Evolutionary conservation across 139 green algal genomes (phyloP).

Genomic region (Volvox reticuliferus): DNA sequence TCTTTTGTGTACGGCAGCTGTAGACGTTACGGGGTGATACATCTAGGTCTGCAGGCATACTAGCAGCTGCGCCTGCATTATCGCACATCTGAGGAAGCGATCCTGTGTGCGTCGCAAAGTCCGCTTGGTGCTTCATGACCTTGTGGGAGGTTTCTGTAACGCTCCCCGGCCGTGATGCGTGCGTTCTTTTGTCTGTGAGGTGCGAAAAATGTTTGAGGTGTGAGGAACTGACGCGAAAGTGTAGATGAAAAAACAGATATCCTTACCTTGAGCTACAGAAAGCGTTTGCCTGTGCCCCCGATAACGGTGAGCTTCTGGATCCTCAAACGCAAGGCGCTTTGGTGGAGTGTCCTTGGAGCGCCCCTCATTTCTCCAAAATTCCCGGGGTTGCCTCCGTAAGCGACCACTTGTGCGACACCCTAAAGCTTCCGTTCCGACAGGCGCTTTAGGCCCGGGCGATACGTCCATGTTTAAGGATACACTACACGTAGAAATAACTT

Average conservation of each 20-base stretch:
- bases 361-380: constrained; percentile 12
- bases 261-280: neutral
- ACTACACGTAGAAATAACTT: neutral
- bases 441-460: neutral
- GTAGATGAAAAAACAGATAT: neutral
- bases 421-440: neutral
- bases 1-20: too few relatives aligned
- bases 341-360: neutral
- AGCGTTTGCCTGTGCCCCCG: neutral
- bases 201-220: too few relatives aligned
- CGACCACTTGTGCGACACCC: constrained; percentile 11
- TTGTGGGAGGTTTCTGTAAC: too few relatives aligned
- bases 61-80: too few relatives aligned
- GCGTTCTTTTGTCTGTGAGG: too few relatives aligned
- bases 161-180: too few relatives aligned
- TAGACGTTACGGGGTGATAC: too few relatives aligned
- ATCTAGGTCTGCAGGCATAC: too few relatives aligned
- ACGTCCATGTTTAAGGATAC: neutral
- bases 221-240: too few relatives aligned
- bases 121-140: too few relatives aligned
- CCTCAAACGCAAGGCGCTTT: neutral
- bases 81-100: too few relatives aligned
- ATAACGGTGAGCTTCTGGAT: neutral
- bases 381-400: neutral
- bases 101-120: too few relatives aligned